Evolutionary conservation across 2,329 filamentous ascomycete species (phyloP), one percentile per base, ranked within the genome.

Genomic region (Bipolaris gigantea): DNA sequence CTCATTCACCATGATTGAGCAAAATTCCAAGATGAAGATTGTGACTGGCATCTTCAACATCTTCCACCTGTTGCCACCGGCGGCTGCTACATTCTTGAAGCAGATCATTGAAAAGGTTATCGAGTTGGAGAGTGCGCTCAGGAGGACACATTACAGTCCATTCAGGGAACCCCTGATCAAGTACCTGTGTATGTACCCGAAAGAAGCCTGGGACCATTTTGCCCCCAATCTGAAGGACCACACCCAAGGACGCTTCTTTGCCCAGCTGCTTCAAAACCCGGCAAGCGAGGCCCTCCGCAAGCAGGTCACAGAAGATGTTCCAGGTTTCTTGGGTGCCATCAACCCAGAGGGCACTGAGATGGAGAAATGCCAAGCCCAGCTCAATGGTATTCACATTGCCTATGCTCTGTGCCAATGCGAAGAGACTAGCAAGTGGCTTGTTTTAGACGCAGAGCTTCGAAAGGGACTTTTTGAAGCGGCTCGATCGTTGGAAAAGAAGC

Each of bases 31-130:
- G 63, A 96, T 99, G 88, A 96, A 94, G 76, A 89, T 97, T 42
- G 91, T 97, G 34, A 89, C 92, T 2, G 90, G 93, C 0, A 95
- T 97, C 49, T 89, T 99, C 73, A 94, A 96, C 69, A 93, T 99
- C 52, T 99, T 99, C 73, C 92, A 97, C 71, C 82, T 99, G n/a
- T 81, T 99, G 4, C 94, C 95, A 0, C 83, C 90, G 0, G 91
- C 91, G 9, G 95, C 95, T 1, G 90, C 92, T 56, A 86, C 88
- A 15, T 99, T 99, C 73, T 92, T 97, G 74, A 90, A 92, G 56
- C 85, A 89, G 27, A 83, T 99, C 39, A 90, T 97, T 44, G 89
- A 96, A 62, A 90, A 89, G 47, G 90, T 96, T n/a, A 80, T 99
- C 51, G 89, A 92, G 38, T 81, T 99, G 0, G 94, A 99, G 73